These are phyloP conservation scores for Salix udensis DNA, from an alignment of 345 rosid species.

Conservation along the genomic window DNA sequence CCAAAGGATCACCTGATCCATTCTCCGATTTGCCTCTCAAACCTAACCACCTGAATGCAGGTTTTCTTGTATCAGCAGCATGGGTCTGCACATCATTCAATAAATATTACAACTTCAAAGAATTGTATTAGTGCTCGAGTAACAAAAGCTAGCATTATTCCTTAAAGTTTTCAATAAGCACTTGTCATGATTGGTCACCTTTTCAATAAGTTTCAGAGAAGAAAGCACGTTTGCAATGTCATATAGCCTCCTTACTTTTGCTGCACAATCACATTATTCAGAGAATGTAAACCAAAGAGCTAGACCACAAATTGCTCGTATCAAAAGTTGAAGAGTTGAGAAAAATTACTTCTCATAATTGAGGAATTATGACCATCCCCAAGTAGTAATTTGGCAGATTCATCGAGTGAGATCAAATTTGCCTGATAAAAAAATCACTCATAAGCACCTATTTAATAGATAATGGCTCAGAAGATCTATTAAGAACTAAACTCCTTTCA, in stretches of 20 bases:
- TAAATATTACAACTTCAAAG: conserved; percentile 5
- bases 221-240: conserved; percentile 36
- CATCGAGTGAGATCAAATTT: conserved; percentile 30
- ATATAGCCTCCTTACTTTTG: conserved; percentile 34
- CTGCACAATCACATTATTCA: conserved; percentile 16
- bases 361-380: conserved; percentile 25
- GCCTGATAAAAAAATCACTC: conserved; percentile 2
- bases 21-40: conserved; percentile 9
- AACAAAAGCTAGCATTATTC: neutral
- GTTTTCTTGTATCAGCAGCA: conserved; percentile 26
- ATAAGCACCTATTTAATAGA: neutral
- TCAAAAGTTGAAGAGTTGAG: neutral
- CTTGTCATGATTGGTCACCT: conserved; percentile 4
- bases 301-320: neutral
- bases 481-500: neutral
- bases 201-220: conserved; percentile 32
- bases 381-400: conserved; percentile 31
- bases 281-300: neutral
- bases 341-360: conserved; percentile 25
- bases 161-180: neutral
- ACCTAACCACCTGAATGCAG: conserved; percentile 35
- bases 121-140: neutral
- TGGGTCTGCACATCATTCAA: conserved; percentile 26
- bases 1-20: neutral
- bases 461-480: neutral